Conservation (phyloP, 345 rosid species). For the Streptanthus diversifolius region DNA sequence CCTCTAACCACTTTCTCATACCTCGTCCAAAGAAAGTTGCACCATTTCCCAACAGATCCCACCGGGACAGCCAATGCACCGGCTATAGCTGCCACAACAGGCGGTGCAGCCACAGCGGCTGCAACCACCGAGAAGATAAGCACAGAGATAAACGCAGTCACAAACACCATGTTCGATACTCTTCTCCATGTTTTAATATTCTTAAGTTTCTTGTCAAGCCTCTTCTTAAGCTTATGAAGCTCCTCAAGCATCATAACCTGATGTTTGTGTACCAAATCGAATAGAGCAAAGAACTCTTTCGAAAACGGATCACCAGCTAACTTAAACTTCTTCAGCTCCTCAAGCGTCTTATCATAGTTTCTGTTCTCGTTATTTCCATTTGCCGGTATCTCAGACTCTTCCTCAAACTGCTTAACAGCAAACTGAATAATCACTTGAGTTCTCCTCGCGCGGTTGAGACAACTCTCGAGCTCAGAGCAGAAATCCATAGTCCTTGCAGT, state of each 20-base stretch:
- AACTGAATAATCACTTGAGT: slow-evolving; percentile 64
- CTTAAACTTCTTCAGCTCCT: slow-evolving; percentile 61
- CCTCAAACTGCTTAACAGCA: slow-evolving; percentile 59
- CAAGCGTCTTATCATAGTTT: slow-evolving; percentile 57
- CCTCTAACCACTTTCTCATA: slow-evolving; percentile 57
- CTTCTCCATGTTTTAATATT: slow-evolving; percentile 68
- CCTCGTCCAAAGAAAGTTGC: slow-evolving; percentile 53
- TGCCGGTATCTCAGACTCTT: slow-evolving; percentile 35
- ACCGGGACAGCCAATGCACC: slow-evolving; percentile 68
- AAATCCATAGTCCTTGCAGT: slow-evolving; percentile 66
- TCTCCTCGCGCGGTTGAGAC: slow-evolving; percentile 61
- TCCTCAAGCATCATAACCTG: slow-evolving; percentile 53
- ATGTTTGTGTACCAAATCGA: slow-evolving; percentile 47
- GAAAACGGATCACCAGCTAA: slow-evolving; percentile 66
- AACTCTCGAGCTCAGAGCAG: slow-evolving; percentile 63
- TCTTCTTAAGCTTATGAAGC: slow-evolving; percentile 46
- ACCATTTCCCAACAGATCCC: slow-evolving; percentile 81
- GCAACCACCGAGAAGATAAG: slow-evolving; percentile 85
- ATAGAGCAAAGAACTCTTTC: slow-evolving; percentile 53
- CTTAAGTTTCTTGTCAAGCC: slow-evolving; percentile 62
- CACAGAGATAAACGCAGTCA: slow-evolving; percentile 62
- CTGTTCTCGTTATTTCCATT: slow-evolving; percentile 29
- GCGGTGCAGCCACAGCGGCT: slow-evolving; percentile 80
- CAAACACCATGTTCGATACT: slow-evolving; percentile 70
- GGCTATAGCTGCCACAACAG: slow-evolving; percentile 59